These are phyloP conservation scores for Neonothopanus nambi DNA, from an alignment of 1,284 basidiomycete genomes.

Conservation along the genomic window DNA sequence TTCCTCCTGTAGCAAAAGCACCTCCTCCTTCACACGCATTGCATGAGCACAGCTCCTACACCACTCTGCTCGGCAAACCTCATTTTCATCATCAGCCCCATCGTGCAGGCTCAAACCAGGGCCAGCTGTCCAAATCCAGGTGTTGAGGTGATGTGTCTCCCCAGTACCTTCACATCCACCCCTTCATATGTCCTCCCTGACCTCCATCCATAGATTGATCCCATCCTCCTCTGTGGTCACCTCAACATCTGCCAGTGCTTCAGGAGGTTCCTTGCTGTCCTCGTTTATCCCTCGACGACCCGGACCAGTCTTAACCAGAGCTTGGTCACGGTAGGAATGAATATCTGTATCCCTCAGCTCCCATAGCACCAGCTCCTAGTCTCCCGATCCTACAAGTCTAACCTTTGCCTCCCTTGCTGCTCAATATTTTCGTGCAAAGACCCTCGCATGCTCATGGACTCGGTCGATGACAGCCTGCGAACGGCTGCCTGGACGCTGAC, in stretches of 20 bases:
- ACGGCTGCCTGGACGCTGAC: too few species aligned
- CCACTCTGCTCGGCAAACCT: too few species aligned
- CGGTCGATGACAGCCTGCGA: too few species aligned
- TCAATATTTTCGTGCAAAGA: not conserved
- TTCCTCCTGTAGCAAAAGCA: constrained; percentile 3
- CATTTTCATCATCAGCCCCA: too few species aligned
- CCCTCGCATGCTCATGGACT: not conserved
- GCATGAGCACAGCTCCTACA: constrained; percentile 9
- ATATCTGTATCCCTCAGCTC: not conserved
- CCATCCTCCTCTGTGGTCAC: not conserved
- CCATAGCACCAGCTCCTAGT: not conserved
- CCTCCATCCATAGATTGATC: not conserved
- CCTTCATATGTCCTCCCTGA: not conserved
- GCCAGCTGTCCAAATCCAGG: not conserved
- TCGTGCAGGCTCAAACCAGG: too few species aligned
- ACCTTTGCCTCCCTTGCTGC: not conserved
- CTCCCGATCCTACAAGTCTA: not conserved
- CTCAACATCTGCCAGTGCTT: not conserved
- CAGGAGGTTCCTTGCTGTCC: not conserved
- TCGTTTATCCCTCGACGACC: not conserved
- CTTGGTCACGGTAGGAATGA: not conserved
- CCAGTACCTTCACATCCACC: too few species aligned
- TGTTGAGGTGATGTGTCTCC: not conserved
- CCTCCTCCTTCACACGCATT: constrained; percentile 3
- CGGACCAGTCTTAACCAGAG: not conserved